Evolutionary conservation across 495 filamentous ascomycete species (phyloP).

Genomic region (Trichoderma reesei): DNA sequence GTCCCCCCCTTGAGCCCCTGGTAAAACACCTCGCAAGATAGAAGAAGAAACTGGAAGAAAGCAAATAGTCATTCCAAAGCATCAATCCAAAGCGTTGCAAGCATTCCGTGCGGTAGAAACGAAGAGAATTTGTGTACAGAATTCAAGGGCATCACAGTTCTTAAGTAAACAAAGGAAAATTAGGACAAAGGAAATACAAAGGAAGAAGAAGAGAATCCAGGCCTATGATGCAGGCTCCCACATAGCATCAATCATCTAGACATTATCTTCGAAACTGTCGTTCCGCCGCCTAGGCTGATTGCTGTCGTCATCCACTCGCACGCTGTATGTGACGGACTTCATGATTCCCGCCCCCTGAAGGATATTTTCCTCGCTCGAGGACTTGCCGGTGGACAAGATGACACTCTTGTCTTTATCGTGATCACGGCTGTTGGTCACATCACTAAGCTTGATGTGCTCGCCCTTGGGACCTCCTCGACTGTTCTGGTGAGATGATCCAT

Average conservation of each 20-base stretch:
- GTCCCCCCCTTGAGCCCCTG: not conserved
- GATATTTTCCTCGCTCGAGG: constrained; percentile 39
- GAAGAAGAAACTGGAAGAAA: not conserved
- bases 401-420: constrained; percentile 23
- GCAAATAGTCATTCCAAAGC: not conserved
- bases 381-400: constrained; percentile 20
- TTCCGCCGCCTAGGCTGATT: not conserved
- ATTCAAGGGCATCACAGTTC: not conserved
- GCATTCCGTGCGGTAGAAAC: not conserved
- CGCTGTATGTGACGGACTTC: constrained; percentile 38
- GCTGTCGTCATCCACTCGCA: constrained; percentile 24
- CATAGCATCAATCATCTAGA: not conserved
- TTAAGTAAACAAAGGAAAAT: not conserved
- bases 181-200: not conserved
- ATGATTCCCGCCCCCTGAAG: constrained; percentile 27
- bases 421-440: constrained; percentile 5
- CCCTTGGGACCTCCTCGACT: constrained; percentile 1
- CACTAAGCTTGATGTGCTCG: constrained; percentile 18
- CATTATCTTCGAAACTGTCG: not conserved
- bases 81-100: not conserved
- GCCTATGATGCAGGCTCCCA: not conserved
- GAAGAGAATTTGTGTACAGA: not conserved
- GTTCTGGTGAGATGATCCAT: constrained; percentile 7
- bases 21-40: not conserved
- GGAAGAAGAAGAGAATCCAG: not conserved